Conservation (phyloP, 2,329 filamentous ascomycete species). For the Fusarium bulbicola region DNA sequence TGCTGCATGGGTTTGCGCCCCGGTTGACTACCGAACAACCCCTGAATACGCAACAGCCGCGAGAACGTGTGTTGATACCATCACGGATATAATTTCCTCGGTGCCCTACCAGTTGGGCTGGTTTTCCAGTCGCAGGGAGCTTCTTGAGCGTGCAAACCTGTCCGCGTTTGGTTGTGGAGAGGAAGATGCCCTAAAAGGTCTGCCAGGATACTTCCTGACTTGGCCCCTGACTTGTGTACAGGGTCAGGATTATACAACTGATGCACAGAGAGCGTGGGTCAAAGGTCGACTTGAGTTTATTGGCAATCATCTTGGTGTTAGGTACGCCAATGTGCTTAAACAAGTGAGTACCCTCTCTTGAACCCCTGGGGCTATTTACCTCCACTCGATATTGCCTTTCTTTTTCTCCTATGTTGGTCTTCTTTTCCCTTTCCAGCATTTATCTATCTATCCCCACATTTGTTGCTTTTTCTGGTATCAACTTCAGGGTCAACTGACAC, state of each 20-base stretch:
- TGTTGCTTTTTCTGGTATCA: slow-evolving; percentile 22
- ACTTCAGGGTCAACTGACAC: slow-evolving; percentile 12
- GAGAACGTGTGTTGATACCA: slow-evolving; percentile 60
- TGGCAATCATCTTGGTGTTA: slow-evolving; percentile 64
- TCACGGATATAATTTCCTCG: slow-evolving; percentile 67
- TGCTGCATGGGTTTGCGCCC: slow-evolving; percentile 67
- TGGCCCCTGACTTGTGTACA: slow-evolving; percentile 66
- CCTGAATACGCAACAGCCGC: slow-evolving; percentile 67
- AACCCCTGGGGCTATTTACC: background rate
- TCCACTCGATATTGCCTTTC: background rate
- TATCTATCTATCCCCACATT: background rate
- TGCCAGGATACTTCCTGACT: slow-evolving; percentile 67
- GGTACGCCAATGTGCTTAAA: slow-evolving; percentile 64
- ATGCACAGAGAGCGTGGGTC: slow-evolving; percentile 65
- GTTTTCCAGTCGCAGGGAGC: slow-evolving; percentile 58
- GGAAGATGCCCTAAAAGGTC: slow-evolving; percentile 60
- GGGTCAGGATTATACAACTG: slow-evolving; percentile 67
- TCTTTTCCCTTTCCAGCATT: background rate
- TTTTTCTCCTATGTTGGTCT: background rate
- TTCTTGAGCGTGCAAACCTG: slow-evolving; percentile 52
- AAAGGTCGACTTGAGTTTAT: slow-evolving; percentile 64
- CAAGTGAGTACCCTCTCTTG: slow-evolving; percentile 53
- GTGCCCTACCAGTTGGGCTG: slow-evolving; percentile 71
- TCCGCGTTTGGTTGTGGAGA: slow-evolving; percentile 60
- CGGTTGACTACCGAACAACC: slow-evolving; percentile 70